These are phyloP conservation scores for Talaromyces liani DNA, from an alignment of 495 filamentous ascomycete genomes.

Conservation along the genomic window DNA sequence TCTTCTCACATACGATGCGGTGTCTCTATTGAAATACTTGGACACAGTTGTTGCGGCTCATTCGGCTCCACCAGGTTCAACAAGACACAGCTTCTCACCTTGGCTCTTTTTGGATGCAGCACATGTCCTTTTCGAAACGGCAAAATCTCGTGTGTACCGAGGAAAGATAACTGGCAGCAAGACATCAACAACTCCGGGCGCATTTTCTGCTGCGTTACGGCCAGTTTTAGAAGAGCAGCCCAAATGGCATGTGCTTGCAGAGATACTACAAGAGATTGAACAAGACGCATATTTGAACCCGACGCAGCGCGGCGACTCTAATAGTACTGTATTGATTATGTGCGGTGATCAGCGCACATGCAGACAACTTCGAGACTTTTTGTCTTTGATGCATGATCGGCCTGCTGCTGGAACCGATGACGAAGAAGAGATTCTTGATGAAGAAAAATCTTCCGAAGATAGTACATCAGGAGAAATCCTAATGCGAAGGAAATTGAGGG, in stretches of 20 bases:
- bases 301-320: constrained; percentile 67
- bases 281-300: constrained; percentile 84
- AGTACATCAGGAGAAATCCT: constrained; percentile 73
- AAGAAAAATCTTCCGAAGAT: constrained; percentile 28
- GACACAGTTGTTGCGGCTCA: constrained; percentile 91
- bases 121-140: constrained; percentile 86
- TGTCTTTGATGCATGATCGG: constrained; percentile 82
- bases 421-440: constrained; percentile 25
- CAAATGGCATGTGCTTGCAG: constrained; percentile 83
- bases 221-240: constrained; percentile 93
- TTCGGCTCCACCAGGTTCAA: constrained; percentile 80
- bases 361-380: constrained; percentile 81
- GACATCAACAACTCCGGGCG: constrained; percentile 21
- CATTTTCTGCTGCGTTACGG: constrained; percentile 60
- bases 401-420: constrained; percentile 33
- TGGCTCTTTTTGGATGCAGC: constrained; percentile 97
- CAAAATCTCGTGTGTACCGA: constrained; percentile 83
- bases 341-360: constrained; percentile 85
- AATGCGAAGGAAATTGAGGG: constrained; percentile 79
- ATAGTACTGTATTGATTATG: constrained; percentile 89
- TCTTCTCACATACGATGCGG: constrained; percentile 80
- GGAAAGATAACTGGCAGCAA: constrained; percentile 49
- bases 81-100: constrained; percentile 80
- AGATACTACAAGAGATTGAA: constrained; percentile 89
- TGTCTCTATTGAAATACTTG: constrained; percentile 86